phyloP scores from a whole-genome alignment of 345 rosid species.

The Raphanus sativus region DNA sequence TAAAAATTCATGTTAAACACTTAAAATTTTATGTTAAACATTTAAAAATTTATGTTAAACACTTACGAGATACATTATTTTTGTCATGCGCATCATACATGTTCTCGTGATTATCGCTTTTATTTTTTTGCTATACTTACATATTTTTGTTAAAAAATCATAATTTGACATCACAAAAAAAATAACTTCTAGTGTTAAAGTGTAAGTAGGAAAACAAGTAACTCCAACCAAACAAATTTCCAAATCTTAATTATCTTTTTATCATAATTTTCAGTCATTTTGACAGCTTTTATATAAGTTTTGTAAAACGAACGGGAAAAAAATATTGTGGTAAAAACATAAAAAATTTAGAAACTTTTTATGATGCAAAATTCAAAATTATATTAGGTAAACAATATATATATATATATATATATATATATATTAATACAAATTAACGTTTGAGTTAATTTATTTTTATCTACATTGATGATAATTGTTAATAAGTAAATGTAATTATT shows the following conservation, averaged over 20 bases:
- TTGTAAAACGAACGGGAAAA: background rate
- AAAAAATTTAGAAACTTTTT: too few relatives aligned
- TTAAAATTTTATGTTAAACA: too few relatives aligned
- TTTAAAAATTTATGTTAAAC: too few relatives aligned
- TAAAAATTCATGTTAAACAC: background rate
- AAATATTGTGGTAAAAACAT: background rate
- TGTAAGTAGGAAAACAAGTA: background rate
- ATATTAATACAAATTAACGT: background rate
- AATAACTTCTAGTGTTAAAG: background rate
- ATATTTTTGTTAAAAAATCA: background rate
- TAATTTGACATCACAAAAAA: background rate
- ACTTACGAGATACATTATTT: too few relatives aligned
- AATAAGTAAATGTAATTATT: too few relatives aligned
- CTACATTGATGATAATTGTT: too few relatives aligned
- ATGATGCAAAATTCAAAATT: too few relatives aligned
- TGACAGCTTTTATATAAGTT: background rate
- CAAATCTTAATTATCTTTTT: background rate
- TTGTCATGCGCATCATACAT: background rate
- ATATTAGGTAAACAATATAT: background rate
- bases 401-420: background rate
- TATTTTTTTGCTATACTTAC: background rate
- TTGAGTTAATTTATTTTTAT: background rate
- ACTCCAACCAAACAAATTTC: background rate
- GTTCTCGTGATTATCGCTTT: slow-evolving; percentile 18
- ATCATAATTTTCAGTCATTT: background rate